These are phyloP conservation scores for Vitis amurensis DNA, from an alignment of 164 flowering plant species.

Conservation along the genomic window DNA sequence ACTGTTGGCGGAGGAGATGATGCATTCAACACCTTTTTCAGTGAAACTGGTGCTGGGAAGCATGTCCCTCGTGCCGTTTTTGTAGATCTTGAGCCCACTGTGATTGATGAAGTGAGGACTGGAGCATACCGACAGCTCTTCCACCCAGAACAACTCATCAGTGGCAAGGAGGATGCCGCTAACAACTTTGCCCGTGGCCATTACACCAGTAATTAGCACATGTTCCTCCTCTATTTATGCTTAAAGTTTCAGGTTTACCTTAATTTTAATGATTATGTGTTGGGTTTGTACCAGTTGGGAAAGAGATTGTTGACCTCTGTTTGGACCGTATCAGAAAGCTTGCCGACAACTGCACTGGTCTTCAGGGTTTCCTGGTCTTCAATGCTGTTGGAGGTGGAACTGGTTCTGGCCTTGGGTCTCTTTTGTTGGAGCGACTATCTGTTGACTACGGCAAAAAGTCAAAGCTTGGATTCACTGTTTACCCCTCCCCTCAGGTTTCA, in stretches of 20 bases:
- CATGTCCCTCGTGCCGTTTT: slow-evolving; percentile 61
- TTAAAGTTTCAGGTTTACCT: neutral
- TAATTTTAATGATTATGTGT: neutral
- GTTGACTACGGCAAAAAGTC: slow-evolving; percentile 57
- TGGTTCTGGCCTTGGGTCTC: slow-evolving; percentile 60
- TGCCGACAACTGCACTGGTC: slow-evolving; percentile 63
- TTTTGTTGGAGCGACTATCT: slow-evolving; percentile 55
- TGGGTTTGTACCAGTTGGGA: slow-evolving; percentile 38
- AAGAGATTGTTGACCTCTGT: slow-evolving; percentile 66
- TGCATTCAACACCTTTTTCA: slow-evolving; percentile 40
- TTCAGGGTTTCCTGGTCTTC: slow-evolving; percentile 59
- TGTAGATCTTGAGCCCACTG: slow-evolving; percentile 69
- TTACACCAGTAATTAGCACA: slow-evolving; percentile 44
- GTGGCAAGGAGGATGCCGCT: slow-evolving; percentile 70
- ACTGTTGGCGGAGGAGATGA: slow-evolving; percentile 37
- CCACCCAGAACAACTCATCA: slow-evolving; percentile 63
- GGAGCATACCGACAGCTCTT: slow-evolving; percentile 59
- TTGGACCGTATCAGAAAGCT: slow-evolving; percentile 55
- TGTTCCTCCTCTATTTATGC: neutral
- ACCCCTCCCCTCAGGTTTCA: slow-evolving; percentile 58
- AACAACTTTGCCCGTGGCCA: slow-evolving; percentile 74
- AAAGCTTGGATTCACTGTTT: slow-evolving; percentile 57
- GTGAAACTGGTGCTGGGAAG: slow-evolving; percentile 58
- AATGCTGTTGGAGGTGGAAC: slow-evolving; percentile 65
- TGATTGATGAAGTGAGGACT: slow-evolving; percentile 66